Conservation (phyloP, 352 stramenopile genomes). For the Pythium sp. region DNA sequence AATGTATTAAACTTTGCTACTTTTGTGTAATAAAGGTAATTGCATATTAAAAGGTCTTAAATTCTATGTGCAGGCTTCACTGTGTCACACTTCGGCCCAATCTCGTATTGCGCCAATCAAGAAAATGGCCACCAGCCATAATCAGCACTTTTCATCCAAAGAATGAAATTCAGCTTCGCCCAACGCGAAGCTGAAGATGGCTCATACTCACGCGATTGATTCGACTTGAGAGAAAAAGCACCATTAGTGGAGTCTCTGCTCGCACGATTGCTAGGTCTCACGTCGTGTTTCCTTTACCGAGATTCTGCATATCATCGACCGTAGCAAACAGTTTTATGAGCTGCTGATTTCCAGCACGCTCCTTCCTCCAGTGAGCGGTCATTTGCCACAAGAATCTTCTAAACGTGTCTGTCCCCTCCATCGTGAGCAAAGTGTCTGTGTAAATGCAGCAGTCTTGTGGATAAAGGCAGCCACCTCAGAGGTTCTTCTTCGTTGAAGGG, state of each 20-base stretch:
- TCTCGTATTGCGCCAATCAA: background rate
- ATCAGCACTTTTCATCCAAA: too few relatives aligned
- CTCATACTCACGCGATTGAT: too few relatives aligned
- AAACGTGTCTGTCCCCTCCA: background rate
- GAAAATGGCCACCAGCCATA: background rate
- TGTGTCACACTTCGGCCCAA: background rate
- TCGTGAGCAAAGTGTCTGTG: background rate
- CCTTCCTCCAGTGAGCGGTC: background rate
- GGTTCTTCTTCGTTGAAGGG: slow-evolving; percentile 4
- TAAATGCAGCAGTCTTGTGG: background rate
- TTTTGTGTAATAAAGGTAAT: background rate
- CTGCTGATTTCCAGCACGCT: background rate
- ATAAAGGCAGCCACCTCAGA: background rate
- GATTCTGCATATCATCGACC: background rate
- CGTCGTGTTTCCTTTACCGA: background rate
- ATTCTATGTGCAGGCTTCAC: background rate
- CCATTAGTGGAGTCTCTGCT: too few relatives aligned
- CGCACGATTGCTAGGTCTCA: background rate
- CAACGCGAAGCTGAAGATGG: too few relatives aligned
- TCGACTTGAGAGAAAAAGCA: too few relatives aligned
- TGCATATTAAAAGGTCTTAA: background rate
- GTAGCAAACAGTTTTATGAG: background rate
- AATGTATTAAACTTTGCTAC: background rate
- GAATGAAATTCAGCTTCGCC: too few relatives aligned
- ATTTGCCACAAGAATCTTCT: background rate